Base-by-base conservation (phyloP, 768 basidiomycete species). In the Calocera cornea region DNA sequence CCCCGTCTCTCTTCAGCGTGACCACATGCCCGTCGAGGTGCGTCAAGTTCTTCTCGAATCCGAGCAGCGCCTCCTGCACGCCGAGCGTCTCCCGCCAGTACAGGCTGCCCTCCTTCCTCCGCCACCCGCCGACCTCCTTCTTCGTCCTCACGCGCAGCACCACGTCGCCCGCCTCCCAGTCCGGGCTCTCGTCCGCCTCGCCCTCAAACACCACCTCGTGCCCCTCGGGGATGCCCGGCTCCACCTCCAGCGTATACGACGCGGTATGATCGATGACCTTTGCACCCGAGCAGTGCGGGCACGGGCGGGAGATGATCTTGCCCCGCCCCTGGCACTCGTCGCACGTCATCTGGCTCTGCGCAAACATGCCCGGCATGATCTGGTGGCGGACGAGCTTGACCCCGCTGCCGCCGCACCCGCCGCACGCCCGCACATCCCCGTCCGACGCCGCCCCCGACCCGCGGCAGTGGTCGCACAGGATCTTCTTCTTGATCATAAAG, bases 321-420 rank as follows among this genome's bases (percentile, higher is more conserved):
- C 95, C 93, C 41, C 89, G 86, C 1, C 95, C 95, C 60, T 83
- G 81, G 74, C 95, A 98, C 41, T 90, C 86, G 66, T 86, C 76
- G 77, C 88, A 95, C 66, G 88, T 85, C 47, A 83, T 81, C 78
- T 95, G 92, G 14, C 86, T 86, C 76, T 95, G 91, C 0, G 92
- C 89, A 73, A 88, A 90, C 95, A 97, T 97, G 29, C 94, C 95
- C 1, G 95, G 94, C 82, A 95, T 95, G 69, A 99, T 90, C 77
- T 95, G 97, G 74, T 97, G 93, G 66, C 91, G 87, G 63, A 87
- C 83, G 27, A 97, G 76, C 73, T 90, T 88, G 65, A 95, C 83
- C 40, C 97, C 97, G 64, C 85, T 80, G 22, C 97, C 97, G 65
- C 84, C 83, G 74, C 97, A 99, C 12, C 83, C 83, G 1, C 84